A percentile compares a stretch with the other conserved stretches of the same genome.
Evolutionary conservation across 768 basidiomycete species (phyloP).

Genomic region (Neoboletus brunneissimus): DNA sequence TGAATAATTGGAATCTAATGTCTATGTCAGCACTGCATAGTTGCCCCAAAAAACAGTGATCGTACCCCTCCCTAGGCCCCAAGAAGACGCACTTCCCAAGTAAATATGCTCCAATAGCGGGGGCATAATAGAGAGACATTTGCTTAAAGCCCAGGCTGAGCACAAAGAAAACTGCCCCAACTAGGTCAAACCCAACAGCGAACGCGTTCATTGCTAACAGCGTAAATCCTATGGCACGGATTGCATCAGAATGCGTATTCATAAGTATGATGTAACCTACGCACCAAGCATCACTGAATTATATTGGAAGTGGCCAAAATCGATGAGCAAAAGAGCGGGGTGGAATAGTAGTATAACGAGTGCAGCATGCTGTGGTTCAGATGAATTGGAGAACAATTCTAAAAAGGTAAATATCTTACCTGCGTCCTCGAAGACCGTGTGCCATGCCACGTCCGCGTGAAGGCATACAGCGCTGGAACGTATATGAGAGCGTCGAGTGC

Average conservation of each 20-base stretch:
- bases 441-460: slow-evolving; percentile 62
- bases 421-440: slow-evolving; percentile 74
- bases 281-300: slow-evolving; percentile 91
- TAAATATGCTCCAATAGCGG: slow-evolving; percentile 87
- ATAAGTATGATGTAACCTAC: slow-evolving; percentile 14
- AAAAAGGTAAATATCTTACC: slow-evolving; percentile 40
- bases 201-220: slow-evolving; percentile 70
- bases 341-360: slow-evolving; percentile 74
- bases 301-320: slow-evolving; percentile 95
- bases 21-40: slow-evolving; percentile 1
- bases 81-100: slow-evolving; percentile 86
- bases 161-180: slow-evolving; percentile 79
- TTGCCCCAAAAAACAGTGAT: background rate
- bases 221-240: slow-evolving; percentile 53
- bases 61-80: slow-evolving; percentile 69
- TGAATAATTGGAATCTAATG: slow-evolving; percentile 50
- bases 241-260: background rate
- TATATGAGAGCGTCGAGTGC: slow-evolving; percentile 69
- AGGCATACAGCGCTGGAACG: slow-evolving; percentile 68
- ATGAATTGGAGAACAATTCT: background rate
- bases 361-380: slow-evolving; percentile 42
- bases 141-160: slow-evolving; percentile 91
- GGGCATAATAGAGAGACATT: slow-evolving; percentile 93
- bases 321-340: slow-evolving; percentile 79
- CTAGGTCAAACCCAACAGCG: slow-evolving; percentile 60